Evolutionary conservation across 192 early-diverging fungal species (phyloP).

Genomic region (Backusella macrospora): DNA sequence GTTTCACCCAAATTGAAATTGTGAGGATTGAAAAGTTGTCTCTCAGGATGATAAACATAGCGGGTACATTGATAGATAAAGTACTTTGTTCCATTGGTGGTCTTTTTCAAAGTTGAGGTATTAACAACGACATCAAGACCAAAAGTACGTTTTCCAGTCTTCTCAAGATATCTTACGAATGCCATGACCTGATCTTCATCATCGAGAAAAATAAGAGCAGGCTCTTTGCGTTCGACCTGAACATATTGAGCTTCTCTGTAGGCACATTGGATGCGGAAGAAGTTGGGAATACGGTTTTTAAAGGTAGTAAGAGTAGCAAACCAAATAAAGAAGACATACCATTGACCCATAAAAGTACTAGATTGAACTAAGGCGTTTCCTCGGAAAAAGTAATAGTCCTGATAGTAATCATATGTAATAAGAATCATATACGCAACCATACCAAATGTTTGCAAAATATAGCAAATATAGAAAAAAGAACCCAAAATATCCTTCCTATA

Average conservation of each 20-base stretch:
- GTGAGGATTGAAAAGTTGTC: slow-evolving; percentile 60
- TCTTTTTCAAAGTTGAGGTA: slow-evolving; percentile 47
- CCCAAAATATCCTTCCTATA: slow-evolving; percentile 51
- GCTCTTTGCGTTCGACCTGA: slow-evolving; percentile 47
- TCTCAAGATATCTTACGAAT: slow-evolving; percentile 28
- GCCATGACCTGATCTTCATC: slow-evolving; percentile 39
- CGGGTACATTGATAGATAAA: slow-evolving; percentile 76
- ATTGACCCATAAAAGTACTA: slow-evolving; percentile 53
- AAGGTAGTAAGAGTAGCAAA: slow-evolving; percentile 45
- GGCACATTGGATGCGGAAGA: slow-evolving; percentile 53
- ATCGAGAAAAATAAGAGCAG: slow-evolving; percentile 41
- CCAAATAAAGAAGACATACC: slow-evolving; percentile 53
- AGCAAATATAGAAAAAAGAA: slow-evolving; percentile 39
- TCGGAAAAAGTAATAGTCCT: slow-evolving; percentile 38
- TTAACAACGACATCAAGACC: slow-evolving; percentile 48
- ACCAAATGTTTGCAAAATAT: slow-evolving; percentile 41
- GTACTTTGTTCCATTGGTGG: slow-evolving; percentile 55
- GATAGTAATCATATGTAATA: slow-evolving; percentile 51
- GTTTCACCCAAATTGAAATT: slow-evolving; percentile 57
- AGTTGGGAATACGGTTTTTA: slow-evolving; percentile 51
- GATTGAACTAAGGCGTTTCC: slow-evolving; percentile 40
- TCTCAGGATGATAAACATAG: slow-evolving; percentile 63
- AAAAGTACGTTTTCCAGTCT: slow-evolving; percentile 25
- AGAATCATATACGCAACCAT: slow-evolving; percentile 46
- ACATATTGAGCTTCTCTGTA: slow-evolving; percentile 45